Base-by-base conservation (phyloP, 148 eudicot species). In the Dysphania ambrosioides region DNA sequence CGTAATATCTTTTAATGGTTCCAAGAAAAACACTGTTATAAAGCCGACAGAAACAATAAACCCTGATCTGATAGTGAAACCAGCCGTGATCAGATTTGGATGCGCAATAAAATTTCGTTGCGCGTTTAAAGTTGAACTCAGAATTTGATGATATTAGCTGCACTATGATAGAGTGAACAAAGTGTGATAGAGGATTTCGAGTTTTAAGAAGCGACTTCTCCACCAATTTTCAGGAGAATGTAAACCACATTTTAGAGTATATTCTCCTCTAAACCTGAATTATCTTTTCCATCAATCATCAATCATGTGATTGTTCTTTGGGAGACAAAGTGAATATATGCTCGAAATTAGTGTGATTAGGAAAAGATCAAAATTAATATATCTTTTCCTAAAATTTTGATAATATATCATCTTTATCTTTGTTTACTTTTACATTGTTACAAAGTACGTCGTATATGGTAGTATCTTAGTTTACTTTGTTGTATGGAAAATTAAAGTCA, bases 181-280 rank as follows among this genome's bases (percentile, higher is more conserved):
- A n/a, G 5, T 4, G 21, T 47, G 53, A 16, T 47, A 13, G 53
- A 47, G 53, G 53, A 15, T 13, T 47, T 47, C 16, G 53, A 47
- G 13, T 13, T 66, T 40, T 0, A 38, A 7, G 2, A 11, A n/a
- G 44, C 10, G 51, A 10, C 29, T 63, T 32, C n/a, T 34, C 49
- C 69, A 26, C 68, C 47, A 61, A n/a, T 35, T 44, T 69, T 9
- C 42, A 76, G 57, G 68, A 29, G 66, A 75, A 67, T 75, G 67
- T 42, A 8, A 38, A 69, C 42, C 68, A 41, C 41, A 60, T 62
- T 59, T n/a, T n/a, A n/a, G 68, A 42, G 2, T 2, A 18, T 5
- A 9, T 68, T 27, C 15, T 27, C 49, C 27, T 66, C 18, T 24
- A 12, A 6, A 38, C 63, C 44, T 62, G 66, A 56, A 49, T 41